A percentile compares a stretch with the other conserved stretches of the same genome.
Evolutionary conservation across 2,329 filamentous ascomycete species (phyloP).

Genomic region (Penicillium sp.): DNA sequence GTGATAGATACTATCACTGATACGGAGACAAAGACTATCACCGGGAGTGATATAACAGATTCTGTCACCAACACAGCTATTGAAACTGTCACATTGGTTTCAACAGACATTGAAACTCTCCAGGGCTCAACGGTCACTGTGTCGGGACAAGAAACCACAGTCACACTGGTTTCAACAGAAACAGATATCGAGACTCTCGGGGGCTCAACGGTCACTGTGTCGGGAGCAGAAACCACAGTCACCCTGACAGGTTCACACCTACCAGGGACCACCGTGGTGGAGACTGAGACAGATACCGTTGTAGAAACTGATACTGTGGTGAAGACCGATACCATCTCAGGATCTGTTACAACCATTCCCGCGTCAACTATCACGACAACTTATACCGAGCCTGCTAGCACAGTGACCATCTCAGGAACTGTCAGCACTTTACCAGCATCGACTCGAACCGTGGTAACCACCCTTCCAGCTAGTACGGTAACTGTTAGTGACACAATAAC

Average conservation of each 20-base stretch:
- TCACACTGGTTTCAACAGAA: background rate
- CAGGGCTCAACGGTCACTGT: constrained; percentile 7
- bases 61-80: background rate
- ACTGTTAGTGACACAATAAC: constrained; percentile 2
- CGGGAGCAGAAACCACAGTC: background rate
- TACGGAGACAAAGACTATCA: background rate
- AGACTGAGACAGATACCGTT: background rate
- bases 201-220: constrained; percentile 6
- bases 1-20: constrained; percentile 1
- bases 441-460: background rate
- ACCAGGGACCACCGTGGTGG: constrained; percentile 1
- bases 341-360: background rate
- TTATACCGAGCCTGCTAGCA: constrained; percentile 4
- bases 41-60: background rate
- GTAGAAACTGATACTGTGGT: background rate
- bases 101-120: background rate
- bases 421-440: constrained; percentile 6
- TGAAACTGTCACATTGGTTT: background rate
- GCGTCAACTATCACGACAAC: constrained; percentile 10
- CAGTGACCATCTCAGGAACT: background rate
- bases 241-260: background rate
- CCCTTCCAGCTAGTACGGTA: background rate
- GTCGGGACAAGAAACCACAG: background rate
- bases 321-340: background rate
- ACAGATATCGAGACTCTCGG: background rate